Conservation (phyloP, 2,329 filamentous ascomycete genomes). For the Xylaria hypoxylon region DNA sequence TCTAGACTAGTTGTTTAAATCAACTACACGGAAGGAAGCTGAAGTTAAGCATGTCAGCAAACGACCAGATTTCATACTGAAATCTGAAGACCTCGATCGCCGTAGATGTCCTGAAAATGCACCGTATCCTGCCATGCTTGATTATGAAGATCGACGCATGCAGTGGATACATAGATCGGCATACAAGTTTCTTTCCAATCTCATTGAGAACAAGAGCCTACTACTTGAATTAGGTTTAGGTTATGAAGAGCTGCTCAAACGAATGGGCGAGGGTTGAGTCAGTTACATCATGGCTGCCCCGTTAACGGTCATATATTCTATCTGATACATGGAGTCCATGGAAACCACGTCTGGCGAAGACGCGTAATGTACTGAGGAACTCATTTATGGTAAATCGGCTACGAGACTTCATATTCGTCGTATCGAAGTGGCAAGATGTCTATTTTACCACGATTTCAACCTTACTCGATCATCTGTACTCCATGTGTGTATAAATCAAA, state of each 20-base stretch:
- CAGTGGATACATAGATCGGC: constrained; percentile 35
- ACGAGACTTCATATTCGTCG: neutral
- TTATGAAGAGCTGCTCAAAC: neutral
- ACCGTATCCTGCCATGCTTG: constrained; percentile 23
- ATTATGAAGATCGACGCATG: constrained; percentile 1
- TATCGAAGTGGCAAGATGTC: neutral
- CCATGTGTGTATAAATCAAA: neutral
- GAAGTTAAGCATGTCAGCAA: neutral
- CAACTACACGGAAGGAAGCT: neutral
- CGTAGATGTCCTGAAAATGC: neutral
- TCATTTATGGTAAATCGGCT: neutral
- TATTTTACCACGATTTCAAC: constrained; percentile 1
- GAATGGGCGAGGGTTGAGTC: constrained; percentile 5
- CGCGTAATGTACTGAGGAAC: too few species aligned
- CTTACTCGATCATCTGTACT: constrained; percentile 16
- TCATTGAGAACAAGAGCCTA: neutral
- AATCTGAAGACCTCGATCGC: neutral
- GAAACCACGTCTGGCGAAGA: too few species aligned
- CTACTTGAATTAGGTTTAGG: neutral
- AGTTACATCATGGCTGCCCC: constrained; percentile 12
- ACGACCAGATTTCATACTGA: neutral
- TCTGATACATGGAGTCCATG: neutral
- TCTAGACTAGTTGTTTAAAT: constrained; percentile 24
- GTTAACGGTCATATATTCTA: too few species aligned
- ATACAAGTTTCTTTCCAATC: constrained; percentile 27